Evolutionary conservation across 2,329 filamentous ascomycete genomes (phyloP), one percentile per base, ranked within the genome.

Genomic region (Meredithiella fracta): DNA sequence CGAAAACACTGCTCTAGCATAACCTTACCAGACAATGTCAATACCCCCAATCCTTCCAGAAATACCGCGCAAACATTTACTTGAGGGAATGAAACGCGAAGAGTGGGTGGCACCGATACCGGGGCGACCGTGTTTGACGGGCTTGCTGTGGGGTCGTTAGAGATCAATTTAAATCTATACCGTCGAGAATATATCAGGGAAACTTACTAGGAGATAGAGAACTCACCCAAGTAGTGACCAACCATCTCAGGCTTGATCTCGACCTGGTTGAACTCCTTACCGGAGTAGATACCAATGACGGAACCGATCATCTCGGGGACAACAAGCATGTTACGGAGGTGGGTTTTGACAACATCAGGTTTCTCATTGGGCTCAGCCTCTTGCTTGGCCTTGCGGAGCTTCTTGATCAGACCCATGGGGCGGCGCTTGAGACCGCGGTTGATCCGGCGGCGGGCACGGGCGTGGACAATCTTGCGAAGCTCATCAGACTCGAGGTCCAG

Each of bases 181-280:
- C 8, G 15, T n/a, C 15, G 40, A 44, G 4, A 15, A 1, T 8
- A n/a, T 14, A 29, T 22, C 29, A 17, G 25, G 26, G 47, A 20
- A 29, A 88, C 87, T 67, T 86, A 94, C 88, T 98, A 98, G 79
- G 91, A 92, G 79, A 98, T 98, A 65, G 90, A 96, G 83, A 98
- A 98, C 78, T 98, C 92, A 70, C 80, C 92, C 65, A 98, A 81
- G 82, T 96, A 96, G 81, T 97, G 91, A 73, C 92, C 92, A 75
- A 98, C 92, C 92, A 98, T 98, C 82, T 98, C 92, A 67, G 92
- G 92, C 85, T 96, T 96, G 79, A 98, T 92, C 77, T 98, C 92
- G 68, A 98, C 90, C 82, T 96, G 91, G 85, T 98, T 98, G 86
- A 98, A 98, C 77, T 97, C 90, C 85, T 98, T 98, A 72, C 92